These are phyloP conservation scores for Chenopodium album DNA, from an alignment of 148 eudicot species.

Conservation along the genomic window DNA sequence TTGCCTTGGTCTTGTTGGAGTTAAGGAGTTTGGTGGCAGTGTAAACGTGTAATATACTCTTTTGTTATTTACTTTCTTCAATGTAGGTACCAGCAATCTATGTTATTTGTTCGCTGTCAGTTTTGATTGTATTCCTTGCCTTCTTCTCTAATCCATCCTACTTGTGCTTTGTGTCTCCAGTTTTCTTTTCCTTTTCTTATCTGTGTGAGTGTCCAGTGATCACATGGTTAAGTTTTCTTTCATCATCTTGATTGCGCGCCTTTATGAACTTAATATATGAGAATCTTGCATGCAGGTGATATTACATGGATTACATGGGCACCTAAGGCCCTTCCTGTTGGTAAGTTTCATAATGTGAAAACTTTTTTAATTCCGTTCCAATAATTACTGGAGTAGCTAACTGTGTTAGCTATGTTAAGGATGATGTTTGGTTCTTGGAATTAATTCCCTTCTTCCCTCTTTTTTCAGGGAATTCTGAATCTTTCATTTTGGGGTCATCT, in stretches of 20 bases:
- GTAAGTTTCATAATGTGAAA: conserved; percentile 40
- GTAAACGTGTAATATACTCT: background rate
- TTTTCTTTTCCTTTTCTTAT: background rate
- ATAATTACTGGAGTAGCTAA: background rate
- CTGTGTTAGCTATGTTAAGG: background rate
- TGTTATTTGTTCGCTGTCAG: background rate
- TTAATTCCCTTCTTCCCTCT: background rate
- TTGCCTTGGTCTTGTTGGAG: background rate
- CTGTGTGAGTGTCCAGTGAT: background rate
- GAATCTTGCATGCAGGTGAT: conserved; percentile 58
- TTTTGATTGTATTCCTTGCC: background rate
- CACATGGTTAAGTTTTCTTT: background rate
- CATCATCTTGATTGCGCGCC: background rate
- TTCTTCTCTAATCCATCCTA: too few relatives aligned
- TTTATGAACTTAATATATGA: background rate
- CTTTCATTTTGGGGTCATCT: conserved; percentile 56
- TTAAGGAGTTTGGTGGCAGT: background rate
- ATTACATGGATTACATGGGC: conserved; percentile 87
- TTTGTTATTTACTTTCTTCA: background rate
- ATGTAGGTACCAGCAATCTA: background rate
- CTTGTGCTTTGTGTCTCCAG: background rate
- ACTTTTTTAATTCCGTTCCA: background rate
- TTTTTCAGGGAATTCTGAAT: conserved; percentile 51
- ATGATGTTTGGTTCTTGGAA: background rate
- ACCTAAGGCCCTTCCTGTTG: conserved; percentile 51